Base-by-base conservation (phyloP, 2,329 filamentous ascomycete species). In the Penicillium sp. region DNA sequence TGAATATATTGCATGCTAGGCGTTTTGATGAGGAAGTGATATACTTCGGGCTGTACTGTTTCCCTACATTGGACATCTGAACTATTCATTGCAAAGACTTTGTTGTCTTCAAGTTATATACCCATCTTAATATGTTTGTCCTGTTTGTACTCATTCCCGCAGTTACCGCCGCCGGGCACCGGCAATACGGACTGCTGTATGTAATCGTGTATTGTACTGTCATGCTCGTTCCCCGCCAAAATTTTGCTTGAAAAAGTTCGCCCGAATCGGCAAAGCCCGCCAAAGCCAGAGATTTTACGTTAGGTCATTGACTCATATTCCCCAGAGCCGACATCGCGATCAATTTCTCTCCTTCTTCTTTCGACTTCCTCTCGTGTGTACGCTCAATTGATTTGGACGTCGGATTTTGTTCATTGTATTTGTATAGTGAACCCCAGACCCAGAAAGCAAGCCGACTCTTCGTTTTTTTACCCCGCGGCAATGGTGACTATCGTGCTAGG, bases 401-500 rank as follows among this genome's bases (percentile, higher is more conserved):
- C 30, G 4, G 12, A 11, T 30, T 11, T 30, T n/a, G n/a, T 2
- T 30, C 8, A 5, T 28, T 28, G n/a, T 9, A 20, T 26, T 33
- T 20, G 5, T 21, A 16, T 48, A 28, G 6, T 28, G 46, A 14
- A 18, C 20, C n/a, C n/a, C n/a, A n/a, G n/a, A n/a, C n/a, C n/a
- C n/a, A n/a, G 18, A 28, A 18, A 8, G 2, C 18, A 9, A 11
- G 16, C 11, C 20, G 11, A 18, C 9, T 28, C 8, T 47, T 47
- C 9, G 9, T 20, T 26, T 16, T 38, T 42, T 48, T 54, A 61
- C 56, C 48, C 68, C 67, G 58, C 53, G 43, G 48, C 55, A 45
- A 60, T 57, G 54, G 71, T 77, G 56, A 74, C 75, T 51, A 71
- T 78, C 54, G 74, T 78, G 62, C 65, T 78, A 51, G 76, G 76